Percentiles rank a stretch among this genome's conserved stretches.
Evolutionary conservation across 805 yeast genomes (phyloP).

Genomic region (Wickerhamomyces xylosicus): DNA sequence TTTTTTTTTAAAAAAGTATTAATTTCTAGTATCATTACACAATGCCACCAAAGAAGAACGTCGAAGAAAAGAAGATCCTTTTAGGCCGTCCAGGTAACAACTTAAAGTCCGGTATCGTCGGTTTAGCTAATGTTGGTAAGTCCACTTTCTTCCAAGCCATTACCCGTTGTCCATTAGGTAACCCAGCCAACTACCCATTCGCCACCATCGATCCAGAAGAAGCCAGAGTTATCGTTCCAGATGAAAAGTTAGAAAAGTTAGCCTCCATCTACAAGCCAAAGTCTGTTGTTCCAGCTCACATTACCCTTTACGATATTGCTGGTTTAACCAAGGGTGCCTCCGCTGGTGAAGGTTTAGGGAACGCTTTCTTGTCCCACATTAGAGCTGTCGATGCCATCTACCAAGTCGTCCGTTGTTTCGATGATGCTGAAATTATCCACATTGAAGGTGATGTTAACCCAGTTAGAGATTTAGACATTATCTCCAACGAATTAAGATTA

Average conservation of each 20-base stretch:
- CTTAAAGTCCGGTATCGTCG: slow-evolving; percentile 82
- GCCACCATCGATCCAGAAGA: slow-evolving; percentile 99
- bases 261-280: slow-evolving; percentile 72
- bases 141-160: slow-evolving; percentile 97
- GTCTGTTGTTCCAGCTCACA: slow-evolving; percentile 80
- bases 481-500: slow-evolving; percentile 82
- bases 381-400: slow-evolving; percentile 96
- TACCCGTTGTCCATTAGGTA: slow-evolving; percentile 86
- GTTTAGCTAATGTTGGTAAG: slow-evolving; percentile 91
- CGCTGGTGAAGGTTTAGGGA: slow-evolving; percentile 96
- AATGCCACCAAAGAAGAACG: slow-evolving; percentile 70
- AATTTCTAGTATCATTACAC: background rate
- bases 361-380: slow-evolving; percentile 92
- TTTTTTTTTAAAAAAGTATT: slow-evolving; percentile 4
- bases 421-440: slow-evolving; percentile 95
- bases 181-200: slow-evolving; percentile 96
- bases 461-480: slow-evolving; percentile 85
- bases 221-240: slow-evolving; percentile 91
- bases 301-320: slow-evolving; percentile 94
- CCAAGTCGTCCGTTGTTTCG: slow-evolving; percentile 96
- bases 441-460: slow-evolving; percentile 97
- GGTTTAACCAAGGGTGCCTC: slow-evolving; percentile 97
- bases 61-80: slow-evolving; percentile 60
- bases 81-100: slow-evolving; percentile 80
- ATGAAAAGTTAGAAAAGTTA: slow-evolving; percentile 74